Evolutionary conservation across 2,329 filamentous ascomycete species (phyloP).

Genomic region (Colletotrichum abscissum): DNA sequence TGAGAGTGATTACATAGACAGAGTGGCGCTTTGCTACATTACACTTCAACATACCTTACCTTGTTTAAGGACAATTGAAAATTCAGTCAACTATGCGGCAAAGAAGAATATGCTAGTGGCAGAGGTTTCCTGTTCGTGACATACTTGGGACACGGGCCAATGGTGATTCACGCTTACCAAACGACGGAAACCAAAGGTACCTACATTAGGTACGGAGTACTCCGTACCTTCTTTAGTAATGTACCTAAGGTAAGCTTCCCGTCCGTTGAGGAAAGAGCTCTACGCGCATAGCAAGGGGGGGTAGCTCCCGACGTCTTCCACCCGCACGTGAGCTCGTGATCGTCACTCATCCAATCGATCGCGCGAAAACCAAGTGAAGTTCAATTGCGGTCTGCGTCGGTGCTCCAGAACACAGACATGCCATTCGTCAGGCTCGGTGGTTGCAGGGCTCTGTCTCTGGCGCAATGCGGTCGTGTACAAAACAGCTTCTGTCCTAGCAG

Average conservation of each 20-base stretch:
- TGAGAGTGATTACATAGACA: background rate
- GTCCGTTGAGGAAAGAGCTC: background rate
- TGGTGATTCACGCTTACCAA: background rate
- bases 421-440: slow-evolving; percentile 12
- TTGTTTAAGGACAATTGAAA: background rate
- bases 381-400: background rate
- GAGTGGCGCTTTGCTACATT: background rate
- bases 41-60: background rate
- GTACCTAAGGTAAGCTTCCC: no score
- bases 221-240: no score
- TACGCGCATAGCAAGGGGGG: background rate
- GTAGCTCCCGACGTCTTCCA: background rate
- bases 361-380: background rate
- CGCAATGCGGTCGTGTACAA: background rate
- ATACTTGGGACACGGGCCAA: background rate
- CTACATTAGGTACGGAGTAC: no score
- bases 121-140: background rate
- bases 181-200: background rate
- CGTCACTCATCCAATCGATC: background rate
- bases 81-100: background rate
- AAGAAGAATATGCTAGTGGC: background rate
- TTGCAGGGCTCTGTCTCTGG: slow-evolving; percentile 6
- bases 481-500: background rate
- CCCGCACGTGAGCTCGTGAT: background rate
- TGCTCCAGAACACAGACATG: slow-evolving; percentile 9